phyloP scores from a whole-genome alignment of 306 rosid species.

The Citrullus colocynthis region DNA sequence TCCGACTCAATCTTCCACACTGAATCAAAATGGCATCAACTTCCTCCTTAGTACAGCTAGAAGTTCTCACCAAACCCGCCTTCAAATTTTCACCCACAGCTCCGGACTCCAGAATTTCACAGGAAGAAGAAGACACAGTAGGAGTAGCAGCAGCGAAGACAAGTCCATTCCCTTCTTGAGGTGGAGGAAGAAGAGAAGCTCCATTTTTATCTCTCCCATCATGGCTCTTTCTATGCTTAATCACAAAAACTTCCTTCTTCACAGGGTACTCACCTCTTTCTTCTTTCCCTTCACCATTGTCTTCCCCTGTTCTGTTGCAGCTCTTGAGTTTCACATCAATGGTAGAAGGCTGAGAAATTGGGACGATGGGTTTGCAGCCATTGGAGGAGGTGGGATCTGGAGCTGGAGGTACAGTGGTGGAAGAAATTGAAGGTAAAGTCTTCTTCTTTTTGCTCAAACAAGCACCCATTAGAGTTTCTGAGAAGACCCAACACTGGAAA shows the following conservation, averaged over 20 bases:
- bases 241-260: constrained; percentile 65
- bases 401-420: constrained; percentile 10
- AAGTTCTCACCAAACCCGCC: constrained; percentile 58
- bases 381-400: constrained; percentile 4
- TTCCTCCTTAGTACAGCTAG: constrained; percentile 86
- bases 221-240: constrained; percentile 79
- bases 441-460: constrained; percentile 76
- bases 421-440: constrained; percentile 22
- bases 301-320: constrained; percentile 20
- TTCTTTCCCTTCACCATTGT: constrained; percentile 9
- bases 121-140: constrained; percentile 1
- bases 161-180: neutral
- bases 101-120: constrained; percentile 14
- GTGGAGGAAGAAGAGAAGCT: neutral
- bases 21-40: constrained; percentile 89
- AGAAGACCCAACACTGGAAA: neutral
- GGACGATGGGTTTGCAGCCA: neutral
- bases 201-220: constrained; percentile 47
- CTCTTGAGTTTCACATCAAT: constrained; percentile 11
- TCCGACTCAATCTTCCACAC: constrained; percentile 87
- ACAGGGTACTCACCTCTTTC: constrained; percentile 12
- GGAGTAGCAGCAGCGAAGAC: neutral
- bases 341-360: neutral
- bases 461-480: constrained; percentile 47
- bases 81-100: constrained; percentile 13